A percentile compares a stretch with the other conserved stretches of the same genome.
phyloP scores from a whole-genome alignment of 2,329 filamentous ascomycete genomes.

The Apiospora kogelbergensis region DNA sequence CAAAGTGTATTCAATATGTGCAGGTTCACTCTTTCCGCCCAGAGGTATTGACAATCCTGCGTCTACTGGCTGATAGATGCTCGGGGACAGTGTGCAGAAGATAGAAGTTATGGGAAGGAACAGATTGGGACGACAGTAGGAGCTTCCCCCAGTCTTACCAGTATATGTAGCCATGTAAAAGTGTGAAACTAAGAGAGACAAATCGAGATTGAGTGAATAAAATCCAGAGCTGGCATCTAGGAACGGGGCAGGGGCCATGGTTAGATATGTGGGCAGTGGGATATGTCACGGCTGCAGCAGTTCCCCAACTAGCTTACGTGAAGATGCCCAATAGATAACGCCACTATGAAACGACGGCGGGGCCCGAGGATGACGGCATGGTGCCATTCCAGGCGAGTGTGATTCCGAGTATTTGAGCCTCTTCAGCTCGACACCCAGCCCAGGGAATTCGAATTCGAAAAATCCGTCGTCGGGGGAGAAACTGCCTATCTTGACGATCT shows the following conservation, averaged over 20 bases:
- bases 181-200: not conserved
- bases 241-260: not conserved
- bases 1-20: not conserved
- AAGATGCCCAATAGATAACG: not conserved
- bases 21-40: not conserved
- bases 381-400: not conserved
- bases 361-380: slow-evolving; percentile 1
- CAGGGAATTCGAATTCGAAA: not conserved
- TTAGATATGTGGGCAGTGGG: no score
- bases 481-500: no score
- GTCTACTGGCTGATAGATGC: not conserved
- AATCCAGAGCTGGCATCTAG: not conserved
- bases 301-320: slow-evolving; percentile 5
- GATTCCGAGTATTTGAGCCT: not conserved
- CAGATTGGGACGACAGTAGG: not conserved
- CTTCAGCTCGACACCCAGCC: not conserved
- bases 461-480: not conserved
- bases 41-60: not conserved
- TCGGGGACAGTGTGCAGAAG: not conserved
- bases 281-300: slow-evolving; percentile 7
- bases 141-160: not conserved
- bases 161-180: not conserved
- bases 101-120: not conserved
- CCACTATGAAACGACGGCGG: slow-evolving; percentile 5
- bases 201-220: slow-evolving; percentile 1